Conservation (phyloP, 805 yeast species). For the Jamesozyma rosinii region DNA sequence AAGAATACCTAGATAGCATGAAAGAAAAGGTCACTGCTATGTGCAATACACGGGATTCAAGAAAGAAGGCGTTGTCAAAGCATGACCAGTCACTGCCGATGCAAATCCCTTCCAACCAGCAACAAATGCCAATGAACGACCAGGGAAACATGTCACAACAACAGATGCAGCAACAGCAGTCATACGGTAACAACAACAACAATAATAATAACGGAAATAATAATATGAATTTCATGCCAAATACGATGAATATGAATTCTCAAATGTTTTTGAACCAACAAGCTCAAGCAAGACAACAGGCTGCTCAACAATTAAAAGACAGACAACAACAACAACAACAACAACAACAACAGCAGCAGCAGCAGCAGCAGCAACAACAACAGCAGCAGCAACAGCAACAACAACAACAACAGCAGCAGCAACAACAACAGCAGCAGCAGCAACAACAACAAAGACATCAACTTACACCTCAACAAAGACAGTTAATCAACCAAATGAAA, state of each 20-base stretch:
- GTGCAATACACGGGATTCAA: constrained; percentile 29
- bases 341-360: constrained; percentile 25
- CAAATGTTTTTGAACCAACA: constrained; percentile 39
- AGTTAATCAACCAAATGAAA: constrained; percentile 41
- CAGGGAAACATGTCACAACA: constrained; percentile 9
- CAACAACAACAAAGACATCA: constrained; percentile 21
- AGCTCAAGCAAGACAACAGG: constrained; percentile 44
- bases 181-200: constrained; percentile 2
- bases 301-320: constrained; percentile 36
- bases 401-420: constrained; percentile 32
- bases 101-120: neutral
- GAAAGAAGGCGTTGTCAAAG: constrained; percentile 16
- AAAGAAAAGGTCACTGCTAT: constrained; percentile 36
- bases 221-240: constrained; percentile 11
- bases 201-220: constrained; percentile 19
- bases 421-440: constrained; percentile 16
- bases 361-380: constrained; percentile 39
- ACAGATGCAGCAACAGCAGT: constrained; percentile 22
- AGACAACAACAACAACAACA: constrained; percentile 27
- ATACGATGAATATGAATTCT: constrained; percentile 26
- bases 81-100: neutral
- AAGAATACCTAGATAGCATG: constrained; percentile 45
- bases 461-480: constrained; percentile 19
- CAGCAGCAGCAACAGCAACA: constrained; percentile 21
- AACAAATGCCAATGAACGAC: neutral